phyloP scores from a whole-genome alignment of 805 yeast genomes.

The Grigorovia transvaalensis region DNA sequence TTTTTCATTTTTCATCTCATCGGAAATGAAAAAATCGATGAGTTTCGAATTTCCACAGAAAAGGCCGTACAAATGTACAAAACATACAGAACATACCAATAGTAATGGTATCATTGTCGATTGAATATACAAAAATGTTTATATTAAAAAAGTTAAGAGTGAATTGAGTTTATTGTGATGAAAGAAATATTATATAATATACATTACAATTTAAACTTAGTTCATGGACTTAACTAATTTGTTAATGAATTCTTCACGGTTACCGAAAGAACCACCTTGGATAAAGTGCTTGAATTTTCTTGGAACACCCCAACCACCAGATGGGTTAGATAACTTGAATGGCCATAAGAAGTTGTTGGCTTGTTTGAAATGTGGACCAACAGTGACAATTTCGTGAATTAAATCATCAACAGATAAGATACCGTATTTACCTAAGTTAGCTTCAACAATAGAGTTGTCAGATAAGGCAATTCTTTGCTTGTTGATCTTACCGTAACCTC shows the following conservation, averaged over 20 bases:
- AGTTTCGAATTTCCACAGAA: background rate
- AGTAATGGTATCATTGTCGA: background rate
- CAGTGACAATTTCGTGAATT: constrained; percentile 92
- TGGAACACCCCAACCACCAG: constrained; percentile 95
- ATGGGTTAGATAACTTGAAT: constrained; percentile 92
- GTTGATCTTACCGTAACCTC: constrained; percentile 96
- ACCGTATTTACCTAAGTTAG: constrained; percentile 84
- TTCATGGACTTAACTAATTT: constrained; percentile 88
- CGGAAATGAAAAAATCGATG: background rate
- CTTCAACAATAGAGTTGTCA: constrained; percentile 84
- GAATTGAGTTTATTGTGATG: background rate
- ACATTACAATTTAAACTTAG: constrained; percentile 35
- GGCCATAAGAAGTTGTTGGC: constrained; percentile 98
- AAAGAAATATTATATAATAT: background rate
- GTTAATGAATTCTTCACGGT: constrained; percentile 94
- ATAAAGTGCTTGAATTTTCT: constrained; percentile 95
- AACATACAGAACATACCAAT: no score
- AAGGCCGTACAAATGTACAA: no score
- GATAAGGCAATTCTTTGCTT: constrained; percentile 87
- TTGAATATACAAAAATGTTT: background rate
- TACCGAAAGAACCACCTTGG: constrained; percentile 98
- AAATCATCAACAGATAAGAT: constrained; percentile 84
- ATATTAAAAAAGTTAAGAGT: background rate
- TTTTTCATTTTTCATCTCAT: background rate
- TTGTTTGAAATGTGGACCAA: constrained; percentile 98